Base-by-base conservation (phyloP, 805 yeast genomes). In the Kuraishia capsulata region DNA sequence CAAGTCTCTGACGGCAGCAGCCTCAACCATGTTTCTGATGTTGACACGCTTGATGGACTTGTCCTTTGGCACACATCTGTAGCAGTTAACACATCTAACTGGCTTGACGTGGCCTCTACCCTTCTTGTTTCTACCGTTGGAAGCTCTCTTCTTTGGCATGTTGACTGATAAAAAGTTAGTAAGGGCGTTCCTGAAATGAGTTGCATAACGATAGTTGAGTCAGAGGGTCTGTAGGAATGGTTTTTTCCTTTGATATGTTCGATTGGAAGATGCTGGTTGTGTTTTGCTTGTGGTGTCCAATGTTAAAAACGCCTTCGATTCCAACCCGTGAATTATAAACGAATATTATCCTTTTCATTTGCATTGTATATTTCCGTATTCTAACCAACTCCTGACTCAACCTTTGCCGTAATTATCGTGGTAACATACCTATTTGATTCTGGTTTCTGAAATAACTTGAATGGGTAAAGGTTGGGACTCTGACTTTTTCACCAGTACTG, bases 51-150 rank as follows among this genome's bases (percentile, higher is more conserved):
- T 92, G 86, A 92, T 92, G 72, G 98, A 97, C 84, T 92, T 92
- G 73, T 92, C 99, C 85, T 92, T 92, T 69, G 98, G 97, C 62
- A 92, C 96, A 78, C 95, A 86, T 74, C 95, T 87, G 63, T 96
- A 84, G 76, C 99, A 92, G 96, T 92, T 92, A 67, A 88, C 84
- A 81, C 99, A 92, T 84, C 99, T 89, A 65, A 90, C 97, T 69
- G 96, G 95, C 75, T 85, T 86, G 73, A 86, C 96, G 96, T 92
- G 97, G 70, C 99, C 99, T 87, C 99, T 92, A 71, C 97, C 97
- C 79, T 88, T 89, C 94, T 92, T 92, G 94, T 92, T 92, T 81
- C 99, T 90, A 82, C 99, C 99, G 97, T 89, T 88, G 92, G 97
- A 88, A 73, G 97, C 88, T 89, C 99, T 90, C 97, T 92, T 92